A percentile compares a stretch with the other conserved stretches of the same genome.
Evolutionary conservation across 2,329 filamentous ascomycete genomes (phyloP).

Genomic region (Xylaria sp.): DNA sequence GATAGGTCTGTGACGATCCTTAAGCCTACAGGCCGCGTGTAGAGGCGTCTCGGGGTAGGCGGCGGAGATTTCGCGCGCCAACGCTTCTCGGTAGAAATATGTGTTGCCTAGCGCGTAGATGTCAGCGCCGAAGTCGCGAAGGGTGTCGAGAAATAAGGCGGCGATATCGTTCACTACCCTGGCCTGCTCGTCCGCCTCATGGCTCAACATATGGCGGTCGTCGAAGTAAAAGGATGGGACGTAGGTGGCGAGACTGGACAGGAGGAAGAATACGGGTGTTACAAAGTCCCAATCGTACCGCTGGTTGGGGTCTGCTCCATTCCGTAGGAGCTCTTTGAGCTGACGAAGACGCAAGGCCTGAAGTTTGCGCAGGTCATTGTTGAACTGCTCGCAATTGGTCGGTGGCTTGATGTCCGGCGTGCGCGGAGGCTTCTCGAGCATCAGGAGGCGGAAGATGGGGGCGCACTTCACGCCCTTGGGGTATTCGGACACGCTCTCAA

Average conservation of each 20-base stretch:
- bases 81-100: not conserved
- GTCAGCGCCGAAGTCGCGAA: constrained; percentile 12
- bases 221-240: constrained; percentile 1
- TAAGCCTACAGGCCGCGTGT: constrained; percentile 9
- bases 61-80: not conserved
- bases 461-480: not conserved
- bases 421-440: constrained; percentile 7
- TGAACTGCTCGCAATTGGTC: constrained; percentile 9
- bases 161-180: constrained; percentile 7
- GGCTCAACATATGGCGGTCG: not conserved
- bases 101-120: not conserved
- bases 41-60: not conserved
- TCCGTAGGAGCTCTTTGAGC: constrained; percentile 12
- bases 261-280: constrained; percentile 18
- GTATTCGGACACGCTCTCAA: not conserved
- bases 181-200: constrained; percentile 8
- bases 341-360: constrained; percentile 7
- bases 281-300: not conserved
- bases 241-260: not conserved
- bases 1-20: constrained; percentile 12
- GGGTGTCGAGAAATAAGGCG: not conserved
- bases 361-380: not conserved
- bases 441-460: constrained; percentile 20
- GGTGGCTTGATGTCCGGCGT: too few relatives aligned
- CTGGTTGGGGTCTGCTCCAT: constrained; percentile 9